Evolutionary conservation across 2,329 filamentous ascomycete genomes (phyloP), one percentile per base, ranked within the genome.

Genomic region (Aureobasidium sp.): DNA sequence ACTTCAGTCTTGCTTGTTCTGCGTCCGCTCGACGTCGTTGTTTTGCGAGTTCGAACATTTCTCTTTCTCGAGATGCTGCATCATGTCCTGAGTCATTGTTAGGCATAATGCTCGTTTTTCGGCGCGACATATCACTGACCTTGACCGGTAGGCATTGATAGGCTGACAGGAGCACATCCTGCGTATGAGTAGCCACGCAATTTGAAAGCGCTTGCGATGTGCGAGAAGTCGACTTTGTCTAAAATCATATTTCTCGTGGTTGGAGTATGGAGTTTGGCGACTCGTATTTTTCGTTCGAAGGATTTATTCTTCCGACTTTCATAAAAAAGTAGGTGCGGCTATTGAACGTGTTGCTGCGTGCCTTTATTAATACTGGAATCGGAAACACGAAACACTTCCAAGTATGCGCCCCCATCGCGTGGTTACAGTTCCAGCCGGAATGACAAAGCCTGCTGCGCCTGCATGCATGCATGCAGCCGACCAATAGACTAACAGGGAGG

Each of bases 1-100:
- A 25, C 32, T 58, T 58, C n/a, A 58, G n/a, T 29, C 39, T 58
- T 58, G 54, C 54, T 37, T 58, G 41, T 58, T 58, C 41, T 36
- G 32, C 41, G 7, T 58, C 54, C n/a, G 30, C 30, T 16, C 29
- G 54, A 47, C 54, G 54, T 36, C 54, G 29, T 37, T 47, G 41
- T 39, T 47, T 58, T 4, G 54, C 54, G 7, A 25, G 21, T 13
- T 47, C 32, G 54, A 58, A 47, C 41, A 47, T 37, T 5, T 45
- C 54, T 37, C 39, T 58, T 29, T 58, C 39, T 16, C 50, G 11
- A 14, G 34, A 44, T 45, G 39, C 37, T 13, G 53, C 53, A 45
- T 55, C 53, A 21, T 8, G 53, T 36, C 25, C 53, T 55, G 5
- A 1, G 13, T 13, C 2, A 16, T 5, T 32, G 39, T 55, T 32